phyloP scores from a whole-genome alignment of 2,329 filamentous ascomycete species.

The Verticillium zaregamsianum region DNA sequence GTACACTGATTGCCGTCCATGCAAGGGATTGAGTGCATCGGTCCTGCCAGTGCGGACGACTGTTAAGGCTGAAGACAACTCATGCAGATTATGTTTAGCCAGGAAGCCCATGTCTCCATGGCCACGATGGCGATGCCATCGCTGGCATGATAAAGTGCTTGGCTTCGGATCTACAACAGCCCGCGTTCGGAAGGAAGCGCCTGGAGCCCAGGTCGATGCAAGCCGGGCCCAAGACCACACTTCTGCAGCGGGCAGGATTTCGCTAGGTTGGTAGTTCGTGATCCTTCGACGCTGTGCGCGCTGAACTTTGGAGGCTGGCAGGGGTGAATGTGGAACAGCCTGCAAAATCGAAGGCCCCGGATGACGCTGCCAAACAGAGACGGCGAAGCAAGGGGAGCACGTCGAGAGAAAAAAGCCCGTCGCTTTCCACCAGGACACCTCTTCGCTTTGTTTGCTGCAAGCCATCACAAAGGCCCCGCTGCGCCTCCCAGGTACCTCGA shows the following conservation, averaged over 20 bases:
- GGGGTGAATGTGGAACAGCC: not conserved
- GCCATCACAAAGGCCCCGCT: not conserved
- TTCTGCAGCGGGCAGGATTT: not conserved
- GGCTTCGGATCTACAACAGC: not conserved
- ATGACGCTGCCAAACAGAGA: not conserved
- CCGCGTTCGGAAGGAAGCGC: not conserved
- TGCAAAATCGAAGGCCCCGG: not conserved
- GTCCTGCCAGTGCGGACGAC: not conserved
- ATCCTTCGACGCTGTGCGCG: not conserved
- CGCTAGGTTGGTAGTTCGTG: not conserved
- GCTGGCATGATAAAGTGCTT: not conserved
- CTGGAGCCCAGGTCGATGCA: not conserved
- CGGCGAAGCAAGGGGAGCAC: not conserved
- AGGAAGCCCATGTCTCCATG: not conserved
- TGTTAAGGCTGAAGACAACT: not conserved
- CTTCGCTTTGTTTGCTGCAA: not conserved
- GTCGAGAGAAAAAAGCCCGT: not conserved
- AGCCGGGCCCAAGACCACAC: not conserved
- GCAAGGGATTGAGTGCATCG: not conserved
- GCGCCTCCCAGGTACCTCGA: not conserved
- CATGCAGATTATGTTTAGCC: not conserved
- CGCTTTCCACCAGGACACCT: no score
- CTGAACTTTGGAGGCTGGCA: not conserved
- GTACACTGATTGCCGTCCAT: not conserved
- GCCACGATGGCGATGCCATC: not conserved